Evolutionary conservation across 495 filamentous ascomycete species (phyloP), one percentile per base, ranked within the genome.

Genomic region (Trichoderma gamsii): DNA sequence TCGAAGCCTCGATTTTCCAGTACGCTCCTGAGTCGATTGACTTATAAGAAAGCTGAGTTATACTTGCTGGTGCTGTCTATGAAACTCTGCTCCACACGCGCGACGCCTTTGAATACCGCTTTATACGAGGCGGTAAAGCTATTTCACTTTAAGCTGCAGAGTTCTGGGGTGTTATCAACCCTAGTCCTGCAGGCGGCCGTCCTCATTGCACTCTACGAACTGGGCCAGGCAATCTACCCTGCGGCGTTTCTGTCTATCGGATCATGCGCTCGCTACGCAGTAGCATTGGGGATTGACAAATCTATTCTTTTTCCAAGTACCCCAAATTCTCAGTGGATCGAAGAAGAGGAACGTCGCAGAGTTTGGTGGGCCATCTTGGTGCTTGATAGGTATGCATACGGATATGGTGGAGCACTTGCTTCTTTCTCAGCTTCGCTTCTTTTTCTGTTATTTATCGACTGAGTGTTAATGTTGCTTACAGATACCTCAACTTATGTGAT

Each of bases 281-380:
- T 83, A 46, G 72, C 84, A 8, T 66, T 85, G 8, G 83, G 82
- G 15, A 73, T 87, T 46, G 56, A 61, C 13, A 61, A 61, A 21
- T 29, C 56, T 32, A 32, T 61, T 6, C 23, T 29, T 32, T 75
- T 9, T 68, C 66, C 52, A 23, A 52, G 18, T 35, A 38, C 16
- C n/a, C 41, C 13, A 59, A 12, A 23, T 6, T 9, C 25, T 35
- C 41, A 29, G 56, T 78, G 75, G 82, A 79, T 77, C 0, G 83
- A 86, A 67, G 73, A 74, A 12, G 83, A 86, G 70, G 83, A 86
- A 70, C 68, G 81, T 13, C 69, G 76, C 23, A 64, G 83, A 56
- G 75, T 78, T 0, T 84, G 82, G 83, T 86, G 83, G 83, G 80
- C 72, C 16, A 77, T 84, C 18, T 76, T 83, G 51, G 71, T 85